A percentile compares a stretch with the other conserved stretches of the same genome.
These are phyloP conservation scores for Tuber umbilicatum DNA, from an alignment of 495 filamentous ascomycete genomes.

Conservation along the genomic window DNA sequence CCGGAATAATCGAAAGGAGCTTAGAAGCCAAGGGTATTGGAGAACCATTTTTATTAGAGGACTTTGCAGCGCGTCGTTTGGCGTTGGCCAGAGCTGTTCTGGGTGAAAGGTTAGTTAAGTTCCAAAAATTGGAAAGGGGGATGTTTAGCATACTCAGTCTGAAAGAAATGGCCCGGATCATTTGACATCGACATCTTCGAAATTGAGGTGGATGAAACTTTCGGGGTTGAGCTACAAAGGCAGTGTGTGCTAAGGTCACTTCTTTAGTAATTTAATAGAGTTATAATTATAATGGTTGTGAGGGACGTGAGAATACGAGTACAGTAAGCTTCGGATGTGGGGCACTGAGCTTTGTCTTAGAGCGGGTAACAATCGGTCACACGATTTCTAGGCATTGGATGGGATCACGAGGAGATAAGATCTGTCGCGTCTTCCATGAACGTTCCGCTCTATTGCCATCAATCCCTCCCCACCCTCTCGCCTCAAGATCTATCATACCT, in stretches of 20 bases:
- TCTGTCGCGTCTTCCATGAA: not conserved
- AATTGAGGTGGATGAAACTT: not conserved
- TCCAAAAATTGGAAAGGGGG: not conserved
- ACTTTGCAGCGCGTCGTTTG: slow-evolving; percentile 68
- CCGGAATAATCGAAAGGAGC: slow-evolving; percentile 66
- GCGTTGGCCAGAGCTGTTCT: slow-evolving; percentile 66
- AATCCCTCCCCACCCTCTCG: slow-evolving; percentile 1
- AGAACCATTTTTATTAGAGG: slow-evolving; percentile 71
- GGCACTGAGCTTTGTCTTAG: not conserved
- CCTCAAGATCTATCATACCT: slow-evolving; percentile 14
- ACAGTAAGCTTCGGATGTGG: not conserved
- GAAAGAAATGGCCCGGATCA: slow-evolving; percentile 75
- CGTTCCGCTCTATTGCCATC: not conserved
- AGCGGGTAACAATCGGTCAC: not conserved
- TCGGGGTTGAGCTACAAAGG: not conserved
- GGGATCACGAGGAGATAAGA: not conserved
- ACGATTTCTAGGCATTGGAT: not conserved
- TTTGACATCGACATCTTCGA: slow-evolving; percentile 58
- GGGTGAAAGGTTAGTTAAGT: slow-evolving; percentile 16
- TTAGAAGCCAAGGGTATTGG: slow-evolving; percentile 79
- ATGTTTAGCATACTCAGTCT: slow-evolving; percentile 63
- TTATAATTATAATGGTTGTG: not conserved
- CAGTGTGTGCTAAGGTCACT: not conserved
- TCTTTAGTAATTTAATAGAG: not conserved
- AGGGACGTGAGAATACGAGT: not conserved